Base-by-base conservation (phyloP, 2,329 filamentous ascomycete species). In the Phialocephala sp. region DNA sequence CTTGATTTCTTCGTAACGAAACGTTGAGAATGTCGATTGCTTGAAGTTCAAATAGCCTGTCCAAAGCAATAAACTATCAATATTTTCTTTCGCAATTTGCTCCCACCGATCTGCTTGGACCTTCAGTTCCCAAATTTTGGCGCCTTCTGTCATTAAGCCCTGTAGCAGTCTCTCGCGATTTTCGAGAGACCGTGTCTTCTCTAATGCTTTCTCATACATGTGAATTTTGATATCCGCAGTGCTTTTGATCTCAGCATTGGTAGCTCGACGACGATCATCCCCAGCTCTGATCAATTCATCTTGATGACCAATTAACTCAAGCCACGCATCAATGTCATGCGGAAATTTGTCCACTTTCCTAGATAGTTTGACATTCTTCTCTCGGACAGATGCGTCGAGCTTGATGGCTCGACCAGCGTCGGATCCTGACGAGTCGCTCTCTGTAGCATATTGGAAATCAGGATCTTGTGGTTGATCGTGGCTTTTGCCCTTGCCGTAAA, bases 171-270 rank as follows among this genome's bases (percentile, higher is more conserved):
- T 79, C 66, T 91, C 85, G 18, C 85, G 84, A 50, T 84, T 83
- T 20, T 77, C 58, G 20, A 74, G 54, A 43, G 80, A 77, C 0
- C 76, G 75, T 6, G 86, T 81, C 55, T 89, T 85, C 12, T 82
- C 79, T 8, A 97, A 77, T 0, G 94, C 94, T 67, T 92, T 89
- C 69, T 94, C 88, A 66, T 94, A 91, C 67, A 97, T 87, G 1
- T 90, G 88, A 2, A 97, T 80, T 70, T 92, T 94, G 63, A 97
- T 87, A 69, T 95, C 90, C 3, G 92, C 89, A 62, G 92, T 86
- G 68, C 90, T 90, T 67, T 84, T 85, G 59, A 82, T 80, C 73
- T 95, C 91, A 2, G 88, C 86, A 35, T 81, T 80, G 0, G 87
- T 88, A 27, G 82, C 79, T 45, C 78, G 81, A 50, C 75, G 82